These are phyloP conservation scores for Clathrospora elynae DNA, from an alignment of 2,329 filamentous ascomycete species.

Conservation along the genomic window DNA sequence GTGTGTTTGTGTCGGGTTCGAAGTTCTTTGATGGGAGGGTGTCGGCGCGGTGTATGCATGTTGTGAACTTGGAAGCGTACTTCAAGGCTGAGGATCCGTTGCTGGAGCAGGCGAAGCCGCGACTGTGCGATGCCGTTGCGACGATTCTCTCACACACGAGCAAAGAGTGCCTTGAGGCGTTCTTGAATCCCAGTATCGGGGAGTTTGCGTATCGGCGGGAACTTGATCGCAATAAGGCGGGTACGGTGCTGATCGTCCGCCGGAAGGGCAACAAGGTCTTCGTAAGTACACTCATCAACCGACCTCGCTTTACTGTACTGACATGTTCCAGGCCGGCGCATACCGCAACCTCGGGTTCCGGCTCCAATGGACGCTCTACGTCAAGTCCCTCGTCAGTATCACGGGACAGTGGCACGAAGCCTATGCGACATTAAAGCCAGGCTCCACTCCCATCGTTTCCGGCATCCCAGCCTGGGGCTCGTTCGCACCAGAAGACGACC, in stretches of 20 bases:
- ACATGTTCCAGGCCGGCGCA: conserved; percentile 11
- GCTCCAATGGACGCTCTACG: conserved; percentile 20
- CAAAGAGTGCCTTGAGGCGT: conserved; percentile 14
- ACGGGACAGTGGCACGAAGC: conserved; percentile 23
- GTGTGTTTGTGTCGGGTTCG: not conserved
- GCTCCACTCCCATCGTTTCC: conserved; percentile 5
- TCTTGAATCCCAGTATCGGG: conserved; percentile 14
- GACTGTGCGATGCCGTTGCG: conserved; percentile 23
- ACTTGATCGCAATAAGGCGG: conserved; percentile 4
- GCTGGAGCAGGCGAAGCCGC: conserved; percentile 9
- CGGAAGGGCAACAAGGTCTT: conserved; percentile 15
- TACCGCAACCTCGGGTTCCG: conserved; percentile 24
- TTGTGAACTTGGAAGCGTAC: conserved; percentile 12
- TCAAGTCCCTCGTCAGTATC: conserved; percentile 9
- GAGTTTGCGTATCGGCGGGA: conserved; percentile 24
- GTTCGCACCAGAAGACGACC: conserved; percentile 1
- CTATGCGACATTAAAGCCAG: conserved; percentile 12
- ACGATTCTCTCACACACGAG: conserved; percentile 22
- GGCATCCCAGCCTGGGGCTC: conserved; percentile 14
- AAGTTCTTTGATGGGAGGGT: conserved; percentile 1
- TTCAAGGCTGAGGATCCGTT: conserved; percentile 1
- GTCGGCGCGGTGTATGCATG: conserved; percentile 15
- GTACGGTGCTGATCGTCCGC: conserved; percentile 9
- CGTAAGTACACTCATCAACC: not conserved
- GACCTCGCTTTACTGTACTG: not conserved